Evolutionary conservation across 1,284 basidiomycete genomes (phyloP), one percentile per base, ranked within the genome.

Genomic region (Tylopilus sp.): DNA sequence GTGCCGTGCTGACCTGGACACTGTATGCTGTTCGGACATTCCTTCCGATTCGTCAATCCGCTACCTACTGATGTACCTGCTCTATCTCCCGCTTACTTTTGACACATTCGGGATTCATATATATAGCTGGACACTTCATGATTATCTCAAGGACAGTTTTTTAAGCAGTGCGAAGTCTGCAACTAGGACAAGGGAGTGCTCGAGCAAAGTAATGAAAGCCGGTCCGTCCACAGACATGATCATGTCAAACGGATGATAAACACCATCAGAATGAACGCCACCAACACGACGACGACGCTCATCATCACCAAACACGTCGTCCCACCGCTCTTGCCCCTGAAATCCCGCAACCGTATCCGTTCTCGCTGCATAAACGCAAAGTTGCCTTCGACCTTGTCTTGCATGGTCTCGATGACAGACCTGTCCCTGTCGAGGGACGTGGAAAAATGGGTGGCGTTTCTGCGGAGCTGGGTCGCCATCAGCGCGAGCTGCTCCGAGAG

Each of bases 401-500:
- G 74, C 35, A 84, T 74, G 18, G 73, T 74, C 23, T 75, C 76
- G 12, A 92, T 64, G 9, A 87, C 72, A 0, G 72, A 71, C 60
- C 82, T 78, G 62, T 92, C 89, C 51, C 79, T 80, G 37, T 69
- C 78, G 1, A 92, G 71, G 12, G 81, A 71, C 3, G 75, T 73
- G 4, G 82, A 77, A 60, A 92, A 90, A 55, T 89, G 79, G 1
- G 81, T 60, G 0, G 86, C 81, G 55, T 92, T 92, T 21, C 76
- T 75, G 59, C 83, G 84, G 40, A 92, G 77, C 64, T 91, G 89
- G 2, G 78, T 71, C 2, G 88, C 85, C 89, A 92, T 92, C 36
- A 78, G 69, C 1, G 83, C 82, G 16, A 92, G 78, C 62, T 91
- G 86, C 5, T 75, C 74, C 0, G 85, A 78, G 37, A 91, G 77